phyloP scores from a whole-genome alignment of 495 filamentous ascomycete species.

The Cladorrhinum samala region DNA sequence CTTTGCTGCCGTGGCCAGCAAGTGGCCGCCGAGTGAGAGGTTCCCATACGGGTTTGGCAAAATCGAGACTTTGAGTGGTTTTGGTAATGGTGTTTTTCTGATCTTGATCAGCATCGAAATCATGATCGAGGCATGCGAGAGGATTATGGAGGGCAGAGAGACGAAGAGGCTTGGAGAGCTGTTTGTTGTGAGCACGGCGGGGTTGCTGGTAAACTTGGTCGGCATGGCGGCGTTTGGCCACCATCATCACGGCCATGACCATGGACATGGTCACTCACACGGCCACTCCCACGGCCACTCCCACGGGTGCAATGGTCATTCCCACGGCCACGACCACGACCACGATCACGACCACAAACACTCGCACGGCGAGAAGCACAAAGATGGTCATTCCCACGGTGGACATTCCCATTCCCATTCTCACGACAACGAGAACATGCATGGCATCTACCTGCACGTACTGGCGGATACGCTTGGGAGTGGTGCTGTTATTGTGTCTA shows the following conservation, averaged over 20 bases:
- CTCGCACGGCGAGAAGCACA: conserved; percentile 22
- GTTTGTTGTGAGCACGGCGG: conserved; percentile 76
- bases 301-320: conserved; percentile 24
- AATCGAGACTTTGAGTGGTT: conserved; percentile 91
- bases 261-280: conserved; percentile 23
- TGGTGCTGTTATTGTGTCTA: conserved; percentile 89
- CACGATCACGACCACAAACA: conserved; percentile 27
- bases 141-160: conserved; percentile 71
- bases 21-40: conserved; percentile 81
- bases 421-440: conserved; percentile 96
- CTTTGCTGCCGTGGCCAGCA: conserved; percentile 93
- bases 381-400: conserved; percentile 34
- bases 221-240: conserved; percentile 83
- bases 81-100: conserved; percentile 93
- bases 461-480: conserved; percentile 92
- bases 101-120: conserved; percentile 97
- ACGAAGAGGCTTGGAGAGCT: conserved; percentile 82
- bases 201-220: conserved; percentile 82
- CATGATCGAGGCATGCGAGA: conserved; percentile 86
- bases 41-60: conserved; percentile 97
- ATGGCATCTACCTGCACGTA: conserved; percentile 96
- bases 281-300: conserved; percentile 29
- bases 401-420: conserved; percentile 36
- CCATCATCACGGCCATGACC: conserved; percentile 59
- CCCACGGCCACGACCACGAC: conserved; percentile 51